These are phyloP conservation scores for Nannochloropsis salina DNA, from an alignment of 108 stramenopile species.

Conservation along the genomic window DNA sequence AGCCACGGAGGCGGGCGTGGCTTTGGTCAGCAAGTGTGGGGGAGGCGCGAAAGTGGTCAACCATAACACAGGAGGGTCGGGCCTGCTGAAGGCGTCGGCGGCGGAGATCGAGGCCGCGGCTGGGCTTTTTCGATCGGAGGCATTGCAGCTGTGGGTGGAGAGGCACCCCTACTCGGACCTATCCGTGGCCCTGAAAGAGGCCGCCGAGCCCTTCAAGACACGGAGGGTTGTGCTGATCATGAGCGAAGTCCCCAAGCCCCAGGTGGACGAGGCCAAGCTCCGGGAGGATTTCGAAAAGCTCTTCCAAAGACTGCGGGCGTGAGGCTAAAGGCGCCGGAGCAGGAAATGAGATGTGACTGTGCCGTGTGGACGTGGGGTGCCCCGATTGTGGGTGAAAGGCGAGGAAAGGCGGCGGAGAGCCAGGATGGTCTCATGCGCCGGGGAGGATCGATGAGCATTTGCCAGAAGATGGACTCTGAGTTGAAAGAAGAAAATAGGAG, in stretches of 20 bases:
- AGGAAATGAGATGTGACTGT: background rate
- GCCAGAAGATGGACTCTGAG: no score
- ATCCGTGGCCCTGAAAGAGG: background rate
- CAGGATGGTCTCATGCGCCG: background rate
- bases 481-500: no score
- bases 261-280: background rate
- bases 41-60: background rate
- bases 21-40: background rate
- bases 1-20: background rate
- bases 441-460: no score
- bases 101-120: background rate
- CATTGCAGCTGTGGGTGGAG: conserved; percentile 21
- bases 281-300: background rate
- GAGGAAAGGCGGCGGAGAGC: background rate
- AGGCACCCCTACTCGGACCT: conserved; percentile 20
- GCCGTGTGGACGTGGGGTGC: no score
- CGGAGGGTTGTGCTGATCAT: background rate
- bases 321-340: background rate
- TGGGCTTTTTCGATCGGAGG: background rate
- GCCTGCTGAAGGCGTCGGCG: background rate
- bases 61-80: background rate
- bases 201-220: background rate
- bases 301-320: background rate
- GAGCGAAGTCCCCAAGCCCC: background rate
- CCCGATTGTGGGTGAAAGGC: background rate